Evolutionary conservation across 139 green algal genomes (phyloP), one percentile per base, ranked within the genome.

Genomic region (Picochlorum sp.): DNA sequence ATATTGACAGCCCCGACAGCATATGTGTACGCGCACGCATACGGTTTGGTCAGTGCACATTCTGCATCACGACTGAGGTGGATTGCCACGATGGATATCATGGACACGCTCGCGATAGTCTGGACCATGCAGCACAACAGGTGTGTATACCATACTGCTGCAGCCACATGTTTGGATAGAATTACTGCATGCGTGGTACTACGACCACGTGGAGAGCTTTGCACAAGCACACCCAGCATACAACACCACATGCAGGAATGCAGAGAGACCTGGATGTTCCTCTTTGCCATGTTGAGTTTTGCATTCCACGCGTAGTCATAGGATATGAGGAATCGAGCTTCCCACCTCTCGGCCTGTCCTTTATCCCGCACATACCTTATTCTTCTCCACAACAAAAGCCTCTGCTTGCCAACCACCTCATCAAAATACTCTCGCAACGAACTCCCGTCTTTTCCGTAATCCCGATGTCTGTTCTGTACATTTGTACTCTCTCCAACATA

Each of bases 221-320:
- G n/a, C n/a, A 21, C 47, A 18, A 57, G 20, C n/a, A 65, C 44
- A 8, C 58, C 58, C 15, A 65, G 21, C n/a, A 31, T 30, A 24
- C 41, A 51, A 24, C 58, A 65, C n/a, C 58, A 65, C 8, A 41
- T 14, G 58, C 58, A 65, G 21, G 20, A 28, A 52, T 31, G 58
- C 0, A 57, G 6, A 18, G 57, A 21, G 13, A 65, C 13, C 5
- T 59, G 26, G 6, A 65, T 18, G 7, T 54, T 6, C 5, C 58
- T 28, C 13, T 59, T 59, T 20, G 13, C 20, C 16, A 31, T 28
- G 21, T 65, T 65, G 20, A 65, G 23, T 20, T 65, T 26, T 31
- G 21, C 23, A 52, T 65, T 65, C 58, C 58, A 65, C 1, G 58
- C 58, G 57, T 65, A 65, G 58, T 65, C 58, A 30, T 65, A 65